These are phyloP conservation scores for Tylopilus subfusipes DNA, from an alignment of 768 basidiomycete species.

Conservation along the genomic window DNA sequence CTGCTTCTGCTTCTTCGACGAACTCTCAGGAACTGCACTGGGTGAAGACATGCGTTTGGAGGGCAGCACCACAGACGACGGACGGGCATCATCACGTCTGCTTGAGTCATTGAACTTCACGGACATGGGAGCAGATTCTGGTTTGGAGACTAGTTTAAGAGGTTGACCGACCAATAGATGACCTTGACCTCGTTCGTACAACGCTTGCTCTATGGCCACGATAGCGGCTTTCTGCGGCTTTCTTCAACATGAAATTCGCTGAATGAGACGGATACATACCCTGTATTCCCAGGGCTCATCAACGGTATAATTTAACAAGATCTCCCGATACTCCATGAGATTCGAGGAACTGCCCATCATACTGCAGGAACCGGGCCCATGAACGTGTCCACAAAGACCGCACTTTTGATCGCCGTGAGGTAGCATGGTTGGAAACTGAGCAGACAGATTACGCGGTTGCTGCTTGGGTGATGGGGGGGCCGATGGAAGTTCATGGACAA, in stretches of 20 bases:
- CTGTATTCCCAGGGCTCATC: slow-evolving; percentile 66
- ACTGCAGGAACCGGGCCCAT: slow-evolving; percentile 49
- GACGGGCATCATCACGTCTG: not conserved
- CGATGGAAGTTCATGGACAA: slow-evolving; percentile 2
- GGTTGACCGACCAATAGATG: slow-evolving; percentile 63
- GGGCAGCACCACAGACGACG: slow-evolving; percentile 14
- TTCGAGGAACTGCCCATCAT: slow-evolving; percentile 68
- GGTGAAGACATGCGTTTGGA: slow-evolving; percentile 39
- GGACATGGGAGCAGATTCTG: slow-evolving; percentile 13
- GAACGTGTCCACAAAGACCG: slow-evolving; percentile 57
- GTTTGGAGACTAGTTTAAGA: slow-evolving; percentile 47
- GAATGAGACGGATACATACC: slow-evolving; percentile 37
- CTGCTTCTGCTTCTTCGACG: slow-evolving; percentile 39
- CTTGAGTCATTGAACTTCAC: slow-evolving; percentile 9
- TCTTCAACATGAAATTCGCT: slow-evolving; percentile 4
- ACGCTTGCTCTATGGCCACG: slow-evolving; percentile 61
- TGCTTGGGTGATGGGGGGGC: not conserved
- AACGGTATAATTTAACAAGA: slow-evolving; percentile 59
- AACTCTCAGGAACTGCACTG: slow-evolving; percentile 19
- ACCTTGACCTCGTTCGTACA: slow-evolving; percentile 53
- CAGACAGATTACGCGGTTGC: slow-evolving; percentile 1
- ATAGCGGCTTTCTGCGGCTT: slow-evolving; percentile 57
- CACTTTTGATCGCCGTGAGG: slow-evolving; percentile 35
- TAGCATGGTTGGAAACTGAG: slow-evolving; percentile 1
- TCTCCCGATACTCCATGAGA: slow-evolving; percentile 64